Percentiles rank a stretch among this genome's conserved stretches.
Conservation (phyloP, 1,139 yeast species). For the Geotrichum candidum region DNA sequence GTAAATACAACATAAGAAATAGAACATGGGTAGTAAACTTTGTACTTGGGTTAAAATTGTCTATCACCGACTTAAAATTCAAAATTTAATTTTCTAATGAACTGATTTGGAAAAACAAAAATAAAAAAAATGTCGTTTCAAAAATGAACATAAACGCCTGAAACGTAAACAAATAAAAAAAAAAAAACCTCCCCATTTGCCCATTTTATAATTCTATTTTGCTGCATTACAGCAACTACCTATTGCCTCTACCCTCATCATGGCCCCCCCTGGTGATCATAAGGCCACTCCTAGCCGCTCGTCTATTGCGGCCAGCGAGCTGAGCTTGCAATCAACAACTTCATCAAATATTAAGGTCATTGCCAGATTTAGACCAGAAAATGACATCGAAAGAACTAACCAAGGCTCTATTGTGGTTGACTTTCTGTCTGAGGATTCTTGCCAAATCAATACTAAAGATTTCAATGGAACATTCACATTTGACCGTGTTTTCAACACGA, state of each 20-base stretch:
- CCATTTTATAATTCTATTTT: not conserved
- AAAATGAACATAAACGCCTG: constrained; percentile 1
- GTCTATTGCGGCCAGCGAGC: constrained; percentile 4
- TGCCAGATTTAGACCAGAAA: constrained; percentile 56
- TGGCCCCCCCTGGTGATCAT: constrained; percentile 11
- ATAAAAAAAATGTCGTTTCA: constrained; percentile 1
- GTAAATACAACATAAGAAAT: not conserved
- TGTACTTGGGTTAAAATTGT: not conserved
- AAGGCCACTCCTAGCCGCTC: constrained; percentile 13
- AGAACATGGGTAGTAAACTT: not conserved
- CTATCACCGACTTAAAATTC: constrained; percentile 1
- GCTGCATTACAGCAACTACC: not conserved
- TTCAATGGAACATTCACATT: constrained; percentile 45
- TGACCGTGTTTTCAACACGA: constrained; percentile 58
- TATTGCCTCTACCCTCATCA: not conserved
- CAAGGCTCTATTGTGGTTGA: constrained; percentile 33
- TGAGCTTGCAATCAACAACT: not conserved
- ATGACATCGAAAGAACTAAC: constrained; percentile 3
- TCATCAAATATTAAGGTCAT: constrained; percentile 48
- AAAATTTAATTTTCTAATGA: not conserved
- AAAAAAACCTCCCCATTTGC: not conserved
- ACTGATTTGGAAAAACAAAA: not conserved
- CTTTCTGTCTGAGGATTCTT: constrained; percentile 43
- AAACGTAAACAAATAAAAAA: not conserved
- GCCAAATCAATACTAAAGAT: constrained; percentile 41